Evolutionary conservation across 768 basidiomycete species (phyloP), one percentile per base, ranked within the genome.

Genomic region (Russula compacta): DNA sequence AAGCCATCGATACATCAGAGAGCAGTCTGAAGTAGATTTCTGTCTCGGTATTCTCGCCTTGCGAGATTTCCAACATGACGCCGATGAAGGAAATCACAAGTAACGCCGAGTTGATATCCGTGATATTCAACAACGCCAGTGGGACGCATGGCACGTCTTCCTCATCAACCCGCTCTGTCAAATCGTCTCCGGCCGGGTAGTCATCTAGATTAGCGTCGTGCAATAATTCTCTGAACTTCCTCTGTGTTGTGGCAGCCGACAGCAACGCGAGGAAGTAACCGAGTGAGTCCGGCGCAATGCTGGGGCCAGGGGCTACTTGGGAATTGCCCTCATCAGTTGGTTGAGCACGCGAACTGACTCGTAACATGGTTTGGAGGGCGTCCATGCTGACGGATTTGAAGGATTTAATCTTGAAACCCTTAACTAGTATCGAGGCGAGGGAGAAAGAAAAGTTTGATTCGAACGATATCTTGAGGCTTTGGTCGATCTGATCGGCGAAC

Each of bases 211-310:
- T 76, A 50, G 84, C 84, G 39, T 88, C 85, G 55, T 77, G 77
- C 55, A 93, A 74, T 33, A 95, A 76, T 38, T 73, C 74, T 59
- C 80, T 78, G 67, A 86, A 87, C 10, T 81, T 73, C 32, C 74
- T 75, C 15, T 75, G 73, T 4, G 80, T 82, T 5, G 84, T 81
- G 32, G 86, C 85, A 40, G 83, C 77, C 3, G 91, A 85, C 1
- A 95, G 72, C 19, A 92, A 75, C 12, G 89, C 87, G 40, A 95
- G 71, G 73, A 92, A 89, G 71, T 90, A 92, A 10, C 87, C 88
- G 19, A 91, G 72, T 1, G 81, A 81, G 54, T 91, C 85, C 0
- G 78, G 73, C 50, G 75, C 76, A 29, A 87, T 73, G n/a, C 75
- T 73, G 7, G 78, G 72, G 33, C 74, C 71, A 57, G 74, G 71